A percentile compares a stretch with the other conserved stretches of the same genome.
Evolutionary conservation across 202 grass and related monocot species (phyloP).

Genomic region (Sporobolus alterniflorus): DNA sequence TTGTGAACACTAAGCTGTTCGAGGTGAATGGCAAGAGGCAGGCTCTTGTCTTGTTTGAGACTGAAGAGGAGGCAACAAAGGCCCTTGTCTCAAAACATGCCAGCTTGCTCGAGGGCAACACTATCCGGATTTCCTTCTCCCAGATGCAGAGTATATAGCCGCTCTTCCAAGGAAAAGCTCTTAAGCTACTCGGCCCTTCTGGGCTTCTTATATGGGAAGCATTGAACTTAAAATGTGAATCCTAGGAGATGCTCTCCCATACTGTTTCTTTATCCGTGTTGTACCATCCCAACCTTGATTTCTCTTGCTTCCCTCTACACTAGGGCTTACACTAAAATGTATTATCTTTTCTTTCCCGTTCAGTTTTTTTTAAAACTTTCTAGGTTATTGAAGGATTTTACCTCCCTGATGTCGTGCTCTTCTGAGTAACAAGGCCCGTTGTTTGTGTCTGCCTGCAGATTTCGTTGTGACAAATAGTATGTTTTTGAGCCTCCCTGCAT

Average conservation of each 20-base stretch:
- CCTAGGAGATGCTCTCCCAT: background rate
- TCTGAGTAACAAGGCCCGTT: slow-evolving; percentile 10
- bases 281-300: background rate
- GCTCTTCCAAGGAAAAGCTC: background rate
- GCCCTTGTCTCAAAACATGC: slow-evolving; percentile 92
- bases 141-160: slow-evolving; percentile 86
- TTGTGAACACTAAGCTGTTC: slow-evolving; percentile 80
- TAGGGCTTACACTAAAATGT: slow-evolving; percentile 18
- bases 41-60: slow-evolving; percentile 73
- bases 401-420: slow-evolving; percentile 2
- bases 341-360: background rate
- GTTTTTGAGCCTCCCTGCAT: background rate
- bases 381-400: slow-evolving; percentile 18
- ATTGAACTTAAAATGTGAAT: slow-evolving; percentile 45
- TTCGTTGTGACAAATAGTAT: background rate
- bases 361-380: background rate
- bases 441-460: background rate
- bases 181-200: background rate
- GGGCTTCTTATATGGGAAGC: slow-evolving; percentile 29
- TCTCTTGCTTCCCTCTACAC: background rate
- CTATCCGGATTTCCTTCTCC: slow-evolving; percentile 88
- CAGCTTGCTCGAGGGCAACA: slow-evolving; percentile 65
- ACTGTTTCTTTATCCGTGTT: slow-evolving; percentile 32
- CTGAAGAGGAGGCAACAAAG: slow-evolving; percentile 74
- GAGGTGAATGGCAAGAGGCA: slow-evolving; percentile 90